phyloP scores from a whole-genome alignment of 768 basidiomycete genomes.

The Leccinum subtestaceum region DNA sequence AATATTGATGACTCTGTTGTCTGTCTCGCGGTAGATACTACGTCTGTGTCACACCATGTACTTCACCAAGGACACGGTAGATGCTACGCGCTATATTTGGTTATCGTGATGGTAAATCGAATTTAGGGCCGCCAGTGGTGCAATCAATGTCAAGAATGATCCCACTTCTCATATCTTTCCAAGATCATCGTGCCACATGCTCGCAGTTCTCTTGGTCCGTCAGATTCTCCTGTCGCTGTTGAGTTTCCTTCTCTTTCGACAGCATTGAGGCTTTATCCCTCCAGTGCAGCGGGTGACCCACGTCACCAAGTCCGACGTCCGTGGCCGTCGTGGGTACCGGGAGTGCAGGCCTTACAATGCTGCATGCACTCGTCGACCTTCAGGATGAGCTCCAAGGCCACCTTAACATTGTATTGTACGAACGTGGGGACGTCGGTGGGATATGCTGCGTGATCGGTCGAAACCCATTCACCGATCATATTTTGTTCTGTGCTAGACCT shows the following conservation, averaged over 20 bases:
- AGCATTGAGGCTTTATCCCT: neutral
- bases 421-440: slow-evolving; percentile 51
- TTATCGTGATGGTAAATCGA: neutral
- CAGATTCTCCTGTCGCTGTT: slow-evolving; percentile 2
- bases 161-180: too few species aligned
- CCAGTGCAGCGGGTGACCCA: neutral
- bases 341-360: slow-evolving; percentile 51
- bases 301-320: slow-evolving; percentile 45
- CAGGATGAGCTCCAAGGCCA: slow-evolving; percentile 35
- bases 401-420: slow-evolving; percentile 53
- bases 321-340: slow-evolving; percentile 59
- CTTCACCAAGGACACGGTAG: too few species aligned
- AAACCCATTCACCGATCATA: too few species aligned
- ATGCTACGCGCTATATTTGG: neutral
- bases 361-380: slow-evolving; percentile 50
- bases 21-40: too few species aligned
- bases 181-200: too few species aligned
- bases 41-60: too few species aligned
- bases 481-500: too few species aligned
- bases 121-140: neutral
- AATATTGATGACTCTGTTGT: too few species aligned
- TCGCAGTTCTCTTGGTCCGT: neutral
- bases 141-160: neutral
- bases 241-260: slow-evolving; percentile 7
- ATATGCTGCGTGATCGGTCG: slow-evolving; percentile 41